These are phyloP conservation scores for Aspergillus novoparasiticus DNA, from an alignment of 2,329 filamentous ascomycete species.

Conservation along the genomic window DNA sequence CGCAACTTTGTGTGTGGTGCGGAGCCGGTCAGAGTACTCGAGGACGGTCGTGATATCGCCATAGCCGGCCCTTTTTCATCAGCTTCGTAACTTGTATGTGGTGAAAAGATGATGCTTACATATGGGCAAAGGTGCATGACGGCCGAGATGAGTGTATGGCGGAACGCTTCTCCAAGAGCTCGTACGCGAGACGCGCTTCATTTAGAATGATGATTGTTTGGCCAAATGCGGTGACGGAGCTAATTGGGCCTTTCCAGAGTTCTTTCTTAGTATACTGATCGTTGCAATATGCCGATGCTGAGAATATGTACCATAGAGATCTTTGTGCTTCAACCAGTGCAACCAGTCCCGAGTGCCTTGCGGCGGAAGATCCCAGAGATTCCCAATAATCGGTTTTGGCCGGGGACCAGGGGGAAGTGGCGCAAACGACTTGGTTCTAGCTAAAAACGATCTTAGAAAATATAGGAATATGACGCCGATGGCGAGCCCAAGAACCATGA, in stretches of 20 bases:
- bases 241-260: slow-evolving; percentile 34
- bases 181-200: slow-evolving; percentile 32
- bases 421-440: background rate
- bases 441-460: background rate
- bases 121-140: slow-evolving; percentile 36
- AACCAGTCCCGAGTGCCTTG: slow-evolving; percentile 40
- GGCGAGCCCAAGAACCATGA: background rate
- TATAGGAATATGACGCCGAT: background rate
- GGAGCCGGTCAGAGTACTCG: slow-evolving; percentile 42
- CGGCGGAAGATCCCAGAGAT: slow-evolving; percentile 52
- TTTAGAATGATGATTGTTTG: slow-evolving; percentile 42
- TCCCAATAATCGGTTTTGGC: slow-evolving; percentile 53
- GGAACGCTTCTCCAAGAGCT: slow-evolving; percentile 40
- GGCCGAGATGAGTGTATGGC: slow-evolving; percentile 35
- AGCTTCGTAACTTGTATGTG: background rate
- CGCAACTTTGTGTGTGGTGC: slow-evolving; percentile 50
- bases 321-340: slow-evolving; percentile 50
- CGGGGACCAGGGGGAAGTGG: slow-evolving; percentile 55
- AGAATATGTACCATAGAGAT: slow-evolving; percentile 36
- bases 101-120: slow-evolving; percentile 30
- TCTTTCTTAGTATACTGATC: background rate
- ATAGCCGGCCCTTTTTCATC: slow-evolving; percentile 41
- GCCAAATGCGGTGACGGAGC: slow-evolving; percentile 41
- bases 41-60: slow-evolving; percentile 38
- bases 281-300: background rate